Percentiles rank a stretch among this genome's conserved stretches.
Conservation (phyloP, 495 filamentous ascomycete species). For the Bacidia gigantensis region DNA sequence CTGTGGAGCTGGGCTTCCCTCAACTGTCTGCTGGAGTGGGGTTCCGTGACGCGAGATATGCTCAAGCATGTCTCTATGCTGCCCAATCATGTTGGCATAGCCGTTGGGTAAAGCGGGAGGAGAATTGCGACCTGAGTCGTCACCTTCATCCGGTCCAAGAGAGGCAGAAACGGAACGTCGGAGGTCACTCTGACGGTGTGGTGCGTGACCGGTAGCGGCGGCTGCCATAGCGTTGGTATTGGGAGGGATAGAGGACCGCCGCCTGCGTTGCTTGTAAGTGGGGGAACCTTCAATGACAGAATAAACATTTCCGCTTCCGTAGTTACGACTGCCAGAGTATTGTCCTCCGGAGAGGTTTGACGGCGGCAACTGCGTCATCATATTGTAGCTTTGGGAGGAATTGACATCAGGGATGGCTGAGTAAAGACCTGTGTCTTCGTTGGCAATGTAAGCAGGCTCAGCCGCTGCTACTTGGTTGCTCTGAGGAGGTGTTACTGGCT, state of each 20-base stretch:
- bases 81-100: conserved; percentile 51
- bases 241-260: conserved; percentile 81
- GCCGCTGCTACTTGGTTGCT: conserved; percentile 61
- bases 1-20: conserved; percentile 62
- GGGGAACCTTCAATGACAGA: conserved; percentile 95
- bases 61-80: conserved; percentile 66
- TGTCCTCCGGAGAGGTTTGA: conserved; percentile 68
- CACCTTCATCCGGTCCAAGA: conserved; percentile 61
- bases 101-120: conserved; percentile 46
- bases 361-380: conserved; percentile 82
- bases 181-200: conserved; percentile 70
- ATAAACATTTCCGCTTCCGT: conserved; percentile 71
- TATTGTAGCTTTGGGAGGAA: conserved; percentile 42
- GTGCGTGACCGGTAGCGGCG: conserved; percentile 39
- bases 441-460: conserved; percentile 93
- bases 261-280: conserved; percentile 92
- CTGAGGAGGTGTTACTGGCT: conserved; percentile 91
- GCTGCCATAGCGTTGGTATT: conserved; percentile 44
- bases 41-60: conserved; percentile 80
- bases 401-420: conserved; percentile 80
- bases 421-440: conserved; percentile 92
- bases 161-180: conserved; percentile 85
- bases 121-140: conserved; percentile 56
- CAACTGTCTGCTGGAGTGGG: conserved; percentile 58
- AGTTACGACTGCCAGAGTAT: conserved; percentile 51